Conservation (phyloP, 1,139 yeast genomes). For the Sporopachydermia cereana region DNA sequence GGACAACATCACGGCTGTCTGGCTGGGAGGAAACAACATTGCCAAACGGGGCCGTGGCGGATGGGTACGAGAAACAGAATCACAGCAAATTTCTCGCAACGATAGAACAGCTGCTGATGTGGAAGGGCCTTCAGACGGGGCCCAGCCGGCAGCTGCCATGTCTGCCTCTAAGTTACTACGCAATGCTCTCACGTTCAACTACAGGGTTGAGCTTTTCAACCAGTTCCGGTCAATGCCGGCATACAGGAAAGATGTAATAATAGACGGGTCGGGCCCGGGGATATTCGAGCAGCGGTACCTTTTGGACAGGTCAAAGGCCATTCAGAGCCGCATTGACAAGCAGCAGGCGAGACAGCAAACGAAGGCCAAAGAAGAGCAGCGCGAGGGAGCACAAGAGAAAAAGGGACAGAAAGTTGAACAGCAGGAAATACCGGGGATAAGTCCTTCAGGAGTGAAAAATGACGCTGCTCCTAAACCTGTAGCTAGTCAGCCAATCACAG, state of each 20-base stretch:
- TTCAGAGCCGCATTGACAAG: conserved; percentile 8
- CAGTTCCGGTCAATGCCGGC: conserved; percentile 37
- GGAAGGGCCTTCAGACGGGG: not conserved
- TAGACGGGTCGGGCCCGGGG: conserved; percentile 56
- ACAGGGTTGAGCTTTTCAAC: conserved; percentile 19
- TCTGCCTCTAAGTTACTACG: not conserved
- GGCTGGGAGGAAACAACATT: conserved; percentile 18
- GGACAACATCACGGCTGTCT: conserved; percentile 14
- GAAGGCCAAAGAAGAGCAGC: not conserved
- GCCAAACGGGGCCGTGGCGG: conserved; percentile 8
- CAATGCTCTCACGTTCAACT: conserved; percentile 11
- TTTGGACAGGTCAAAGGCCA: conserved; percentile 38
- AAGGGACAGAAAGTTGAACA: not conserved
- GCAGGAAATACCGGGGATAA: not conserved
- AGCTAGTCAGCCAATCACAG: not conserved
- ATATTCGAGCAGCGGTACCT: conserved; percentile 47
- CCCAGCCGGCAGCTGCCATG: not conserved
- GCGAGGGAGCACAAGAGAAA: not conserved
- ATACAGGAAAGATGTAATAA: conserved; percentile 34
- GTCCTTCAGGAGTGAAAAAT: not conserved
- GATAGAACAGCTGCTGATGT: not conserved
- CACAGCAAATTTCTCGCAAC: not conserved
- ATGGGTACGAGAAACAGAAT: not conserved
- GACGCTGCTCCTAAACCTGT: not conserved
- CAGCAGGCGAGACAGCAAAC: not conserved